Base-by-base conservation (phyloP, 2,329 filamentous ascomycete genomes). In the Penicillium sp. region DNA sequence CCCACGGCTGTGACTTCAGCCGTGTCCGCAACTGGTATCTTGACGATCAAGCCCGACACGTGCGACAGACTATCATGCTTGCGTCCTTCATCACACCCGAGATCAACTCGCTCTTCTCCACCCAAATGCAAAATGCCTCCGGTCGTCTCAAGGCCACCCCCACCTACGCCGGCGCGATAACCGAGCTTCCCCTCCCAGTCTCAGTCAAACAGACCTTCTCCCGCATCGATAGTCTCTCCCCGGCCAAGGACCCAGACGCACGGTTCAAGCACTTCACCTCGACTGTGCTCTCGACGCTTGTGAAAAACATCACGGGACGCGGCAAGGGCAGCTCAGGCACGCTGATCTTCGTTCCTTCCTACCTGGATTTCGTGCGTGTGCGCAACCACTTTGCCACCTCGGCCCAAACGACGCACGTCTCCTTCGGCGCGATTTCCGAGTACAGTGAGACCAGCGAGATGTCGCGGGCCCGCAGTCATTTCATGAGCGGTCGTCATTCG, bases 351-450 rank as follows among this genome's bases (percentile, higher is more conserved):
- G 86, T 97, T 48, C 92, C 94, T 0, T 92, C 89, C 0, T 97
- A 97, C 75, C 86, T 97, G 56, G 94, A 99, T 77, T 97, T 97
- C 72, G 89, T 97, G 42, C 89, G 92, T 41, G 82, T 99, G 56
- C 86, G 94, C 51, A 99, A 97, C 77, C 90, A 92, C 75, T 92
- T 99, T 67, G 86, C 92, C 50, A 92, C 86, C 27, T 86, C 87
- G 0, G 68, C 78, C 1, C 75, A 79, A 46, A 82, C 81, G 3
- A 75, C 77, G 25, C 79, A 85, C 57, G 73, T 87, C 57, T 79
- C 87, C 1, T 95, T 97, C 71, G 92, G 91, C 51, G 85, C 87
- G 29, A 88, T 99, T 35, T 92, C 89, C 54, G 94, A 99, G 74
- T 97, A 97, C 73, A 89, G 89, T 0, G 85, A 89, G 44, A 79